phyloP scores from a whole-genome alignment of 2,329 filamentous ascomycete species.

The Ceratocystis cubensis region DNA sequence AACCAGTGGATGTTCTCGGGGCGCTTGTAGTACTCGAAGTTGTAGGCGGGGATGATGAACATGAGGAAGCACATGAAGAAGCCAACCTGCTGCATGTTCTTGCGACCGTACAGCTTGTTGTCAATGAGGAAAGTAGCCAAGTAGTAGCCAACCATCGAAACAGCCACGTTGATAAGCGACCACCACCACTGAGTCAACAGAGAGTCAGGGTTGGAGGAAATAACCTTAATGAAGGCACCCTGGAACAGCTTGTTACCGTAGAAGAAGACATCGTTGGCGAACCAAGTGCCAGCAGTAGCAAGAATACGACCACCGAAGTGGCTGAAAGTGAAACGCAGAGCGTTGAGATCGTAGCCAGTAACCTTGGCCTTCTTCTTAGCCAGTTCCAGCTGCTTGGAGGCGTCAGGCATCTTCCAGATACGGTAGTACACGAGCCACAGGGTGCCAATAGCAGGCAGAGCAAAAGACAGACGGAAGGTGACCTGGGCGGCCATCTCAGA shows the following conservation, averaged over 20 bases:
- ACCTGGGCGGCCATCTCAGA: conserved; percentile 66
- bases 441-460: conserved; percentile 78
- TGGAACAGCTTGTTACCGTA: conserved; percentile 99
- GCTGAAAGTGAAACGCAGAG: conserved; percentile 61
- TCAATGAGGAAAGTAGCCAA: conserved; percentile 78
- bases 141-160: conserved; percentile 82
- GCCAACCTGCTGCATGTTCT: conserved; percentile 90
- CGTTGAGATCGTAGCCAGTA: conserved; percentile 83
- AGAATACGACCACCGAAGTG: conserved; percentile 79
- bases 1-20: conserved; percentile 66
- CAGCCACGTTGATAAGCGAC: conserved; percentile 82
- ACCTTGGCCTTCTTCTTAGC: conserved; percentile 79
- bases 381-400: conserved; percentile 65
- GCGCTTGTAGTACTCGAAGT: conserved; percentile 70
- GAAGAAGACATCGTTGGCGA: conserved; percentile 96
- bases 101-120: conserved; percentile 92
- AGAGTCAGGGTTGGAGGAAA: conserved; percentile 54
- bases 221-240: conserved; percentile 72
- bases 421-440: conserved; percentile 94
- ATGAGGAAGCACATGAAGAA: conserved; percentile 89
- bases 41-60: conserved; percentile 83
- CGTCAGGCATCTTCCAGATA: conserved; percentile 84
- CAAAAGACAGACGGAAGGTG: conserved; percentile 86
- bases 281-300: conserved; percentile 83
- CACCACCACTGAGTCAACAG: conserved; percentile 83